Evolutionary conservation across 164 flowering plant species (phyloP).

Genomic region (Piper longum): DNA sequence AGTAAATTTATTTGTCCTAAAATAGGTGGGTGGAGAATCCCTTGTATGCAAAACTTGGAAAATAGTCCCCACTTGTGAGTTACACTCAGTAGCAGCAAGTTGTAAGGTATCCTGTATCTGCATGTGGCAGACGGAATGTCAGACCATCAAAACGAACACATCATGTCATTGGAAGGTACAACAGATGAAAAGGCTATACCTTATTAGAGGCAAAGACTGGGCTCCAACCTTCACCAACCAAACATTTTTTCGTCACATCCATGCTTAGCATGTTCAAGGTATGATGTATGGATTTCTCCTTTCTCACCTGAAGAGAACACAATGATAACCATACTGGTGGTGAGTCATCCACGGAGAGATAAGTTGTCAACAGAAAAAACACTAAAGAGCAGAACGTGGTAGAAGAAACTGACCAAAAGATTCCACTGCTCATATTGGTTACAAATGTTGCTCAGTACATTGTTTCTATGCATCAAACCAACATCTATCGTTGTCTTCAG

Average conservation of each 20-base stretch:
- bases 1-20: constrained; percentile 71
- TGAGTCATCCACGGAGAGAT: background rate
- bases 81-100: constrained; percentile 64
- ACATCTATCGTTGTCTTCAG: constrained; percentile 67
- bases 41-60: constrained; percentile 62
- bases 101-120: constrained; percentile 79
- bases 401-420: constrained; percentile 34
- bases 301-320: constrained; percentile 44
- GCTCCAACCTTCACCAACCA: constrained; percentile 97
- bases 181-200: constrained; percentile 18
- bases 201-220: constrained; percentile 78
- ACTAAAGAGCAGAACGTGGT: background rate
- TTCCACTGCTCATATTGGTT: constrained; percentile 61
- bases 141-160: background rate
- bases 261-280: constrained; percentile 96
- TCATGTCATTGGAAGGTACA: background rate
- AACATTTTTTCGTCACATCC: constrained; percentile 95
- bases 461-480: constrained; percentile 47
- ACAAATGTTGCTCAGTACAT: constrained; percentile 37
- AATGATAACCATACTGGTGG: background rate
- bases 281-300: constrained; percentile 77
- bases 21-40: constrained; percentile 81
- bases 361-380: background rate
- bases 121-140: constrained; percentile 6
- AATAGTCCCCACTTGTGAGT: constrained; percentile 74